These are phyloP conservation scores for Malassezia equina DNA, from an alignment of 1,284 basidiomycete species.

Conservation along the genomic window DNA sequence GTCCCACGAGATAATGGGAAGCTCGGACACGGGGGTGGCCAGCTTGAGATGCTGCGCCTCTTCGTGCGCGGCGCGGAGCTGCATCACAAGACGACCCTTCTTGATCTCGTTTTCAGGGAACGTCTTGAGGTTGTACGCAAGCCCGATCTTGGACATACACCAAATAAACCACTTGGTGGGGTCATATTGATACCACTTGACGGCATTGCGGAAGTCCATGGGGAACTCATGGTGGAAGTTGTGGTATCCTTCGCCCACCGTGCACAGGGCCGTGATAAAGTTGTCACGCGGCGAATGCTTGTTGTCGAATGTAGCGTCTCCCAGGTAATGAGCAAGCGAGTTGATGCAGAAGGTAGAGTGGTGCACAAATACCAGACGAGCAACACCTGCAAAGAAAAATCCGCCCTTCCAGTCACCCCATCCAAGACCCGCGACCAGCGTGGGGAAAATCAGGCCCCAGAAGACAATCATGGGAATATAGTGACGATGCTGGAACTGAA, in stretches of 20 bases:
- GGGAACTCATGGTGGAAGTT: constrained; percentile 49
- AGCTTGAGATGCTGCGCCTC: constrained; percentile 27
- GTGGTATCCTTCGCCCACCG: constrained; percentile 47
- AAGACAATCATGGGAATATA: constrained; percentile 45
- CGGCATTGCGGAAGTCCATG: constrained; percentile 47
- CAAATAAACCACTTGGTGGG: constrained; percentile 48
- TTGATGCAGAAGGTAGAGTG: constrained; percentile 48
- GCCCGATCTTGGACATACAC: constrained; percentile 31
- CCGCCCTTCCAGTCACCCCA: constrained; percentile 46
- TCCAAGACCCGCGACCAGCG: constrained; percentile 44
- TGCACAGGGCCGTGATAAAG: constrained; percentile 43
- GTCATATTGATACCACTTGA: constrained; percentile 47
- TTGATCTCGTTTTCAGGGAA: constrained; percentile 48
- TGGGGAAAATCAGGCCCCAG: constrained; percentile 43
- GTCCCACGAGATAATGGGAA: constrained; percentile 47
- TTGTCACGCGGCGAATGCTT: constrained; percentile 47
- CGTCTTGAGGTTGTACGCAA: constrained; percentile 43
- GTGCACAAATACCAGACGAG: constrained; percentile 44
- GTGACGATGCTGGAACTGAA: constrained; percentile 46
- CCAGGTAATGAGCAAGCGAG: constrained; percentile 47
- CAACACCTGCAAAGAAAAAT: constrained; percentile 44
- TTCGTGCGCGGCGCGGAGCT: constrained; percentile 36
- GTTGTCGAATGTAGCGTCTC: constrained; percentile 45
- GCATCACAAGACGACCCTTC: constrained; percentile 45
- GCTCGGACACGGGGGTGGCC: constrained; percentile 36